Evolutionary conservation across 2,329 filamentous ascomycete genomes (phyloP), one percentile per base, ranked within the genome.

Genomic region (Fusarium palustre): DNA sequence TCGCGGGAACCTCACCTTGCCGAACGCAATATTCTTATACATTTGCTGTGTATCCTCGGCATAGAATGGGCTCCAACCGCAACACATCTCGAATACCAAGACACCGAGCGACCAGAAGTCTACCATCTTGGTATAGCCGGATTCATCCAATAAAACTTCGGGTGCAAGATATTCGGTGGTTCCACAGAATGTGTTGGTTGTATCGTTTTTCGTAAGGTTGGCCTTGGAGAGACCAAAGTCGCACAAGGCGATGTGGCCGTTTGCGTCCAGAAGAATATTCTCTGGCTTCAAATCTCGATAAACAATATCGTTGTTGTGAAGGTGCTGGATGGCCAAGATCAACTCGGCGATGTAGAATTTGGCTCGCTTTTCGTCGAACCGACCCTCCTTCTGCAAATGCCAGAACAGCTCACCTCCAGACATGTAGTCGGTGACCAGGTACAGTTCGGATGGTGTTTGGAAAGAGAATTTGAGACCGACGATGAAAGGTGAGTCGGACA

Each of bases 1-100:
- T 70, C 94, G 89, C 10, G 96, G 96, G 79, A 99, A 99, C 65
- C 96, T 88, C 60, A 99, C 96, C 79, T 99, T 99, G 78, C 96
- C 96, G 77, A 99, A 99, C 0, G 96, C 96, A 78, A 99, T 99
- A 83, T 99, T 99, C 85, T 99, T 99, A 85, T 99, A 99, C 96
- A 99, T 99, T 80, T 99, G 96, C 81, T 99, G 96, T 1, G 96
- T 99, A 77, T 99, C 96, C 77, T 99, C 96, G 59, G 96, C 96
- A 75, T 98, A 99, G 82, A 99, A 99, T 0, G 96, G 96, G 75
- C 94, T 97, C 96, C 96, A 99, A 34, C 96, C 96, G 75, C 96
- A 99, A 83, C 96, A 99, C 96, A 99, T 99, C 80, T 99, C 96
- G 75, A 99, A 99, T 2, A 99, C 96, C 56, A 99, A 85, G 48